A percentile compares a stretch with the other conserved stretches of the same genome.
Evolutionary conservation across 495 filamentous ascomycete genomes (phyloP).

Genomic region (Hypoxylon trugodes): DNA sequence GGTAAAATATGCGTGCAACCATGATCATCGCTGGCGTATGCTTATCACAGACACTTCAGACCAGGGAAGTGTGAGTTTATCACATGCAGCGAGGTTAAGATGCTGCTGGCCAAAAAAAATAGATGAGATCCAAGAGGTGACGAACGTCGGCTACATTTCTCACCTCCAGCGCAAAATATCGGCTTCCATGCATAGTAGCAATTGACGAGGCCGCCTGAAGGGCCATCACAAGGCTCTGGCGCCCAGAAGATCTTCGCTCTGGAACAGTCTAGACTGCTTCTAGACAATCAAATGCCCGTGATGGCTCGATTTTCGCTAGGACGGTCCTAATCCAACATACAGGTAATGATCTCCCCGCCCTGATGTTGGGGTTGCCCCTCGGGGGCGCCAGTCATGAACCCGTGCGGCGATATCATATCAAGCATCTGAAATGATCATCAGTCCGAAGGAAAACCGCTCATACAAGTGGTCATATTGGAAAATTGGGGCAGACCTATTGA

Average conservation of each 20-base stretch:
- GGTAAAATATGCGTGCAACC: background rate
- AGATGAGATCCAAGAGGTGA: background rate
- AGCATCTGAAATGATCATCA: slow-evolving; percentile 7
- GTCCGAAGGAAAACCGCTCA: slow-evolving; percentile 23
- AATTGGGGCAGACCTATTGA: background rate
- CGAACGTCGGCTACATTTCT: background rate
- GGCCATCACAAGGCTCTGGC: slow-evolving; percentile 5
- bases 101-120: background rate
- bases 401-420: background rate
- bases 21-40: no score
- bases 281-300: background rate
- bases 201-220: background rate
- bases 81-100: background rate
- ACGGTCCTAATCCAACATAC: background rate
- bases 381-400: background rate
- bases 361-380: background rate
- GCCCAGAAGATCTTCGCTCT: slow-evolving; percentile 8
- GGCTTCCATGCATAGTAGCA: slow-evolving; percentile 11
- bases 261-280: slow-evolving; percentile 27
- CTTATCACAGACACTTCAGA: background rate
- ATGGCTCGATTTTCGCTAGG: slow-evolving; percentile 8
- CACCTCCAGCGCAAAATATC: slow-evolving; percentile 5
- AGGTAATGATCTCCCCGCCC: background rate
- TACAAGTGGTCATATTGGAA: background rate
- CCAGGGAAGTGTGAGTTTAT: background rate